These are phyloP conservation scores for Globisporangium emineosum DNA, from an alignment of 352 stramenopile genomes.

Conservation along the genomic window DNA sequence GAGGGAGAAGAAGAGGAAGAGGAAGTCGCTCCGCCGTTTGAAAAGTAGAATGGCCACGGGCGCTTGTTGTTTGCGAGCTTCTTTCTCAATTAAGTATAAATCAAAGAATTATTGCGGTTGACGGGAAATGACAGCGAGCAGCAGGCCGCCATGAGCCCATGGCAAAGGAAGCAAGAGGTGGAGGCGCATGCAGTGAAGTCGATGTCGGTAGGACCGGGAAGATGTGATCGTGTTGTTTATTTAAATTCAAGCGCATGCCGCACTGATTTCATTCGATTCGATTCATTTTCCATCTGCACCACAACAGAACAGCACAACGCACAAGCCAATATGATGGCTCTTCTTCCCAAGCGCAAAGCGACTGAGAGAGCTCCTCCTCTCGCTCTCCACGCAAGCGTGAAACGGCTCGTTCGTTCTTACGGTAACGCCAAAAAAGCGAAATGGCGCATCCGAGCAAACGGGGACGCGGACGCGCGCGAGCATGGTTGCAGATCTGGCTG, in stretches of 20 bases:
- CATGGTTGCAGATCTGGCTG: neutral
- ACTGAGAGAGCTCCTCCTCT: neutral
- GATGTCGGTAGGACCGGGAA: neutral
- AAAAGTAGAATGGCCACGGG: constrained; percentile 6
- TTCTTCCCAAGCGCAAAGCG: neutral
- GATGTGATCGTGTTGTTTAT: neutral
- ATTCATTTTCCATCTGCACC: neutral
- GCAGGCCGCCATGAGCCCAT: neutral
- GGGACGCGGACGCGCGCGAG: neutral
- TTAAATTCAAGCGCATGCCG: neutral
- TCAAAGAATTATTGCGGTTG: constrained; percentile 11
- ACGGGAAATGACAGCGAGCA: neutral
- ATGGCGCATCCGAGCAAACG: neutral
- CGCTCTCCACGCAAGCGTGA: neutral
- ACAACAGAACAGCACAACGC: neutral
- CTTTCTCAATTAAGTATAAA: constrained; percentile 16
- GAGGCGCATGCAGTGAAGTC: neutral
- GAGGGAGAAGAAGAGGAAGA: constrained; percentile 1
- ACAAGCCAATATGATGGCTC: neutral
- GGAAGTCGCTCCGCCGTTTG: constrained; percentile 7
- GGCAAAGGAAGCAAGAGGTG: neutral
- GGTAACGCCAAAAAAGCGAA: neutral
- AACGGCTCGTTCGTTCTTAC: neutral
- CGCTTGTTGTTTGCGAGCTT: constrained; percentile 4
- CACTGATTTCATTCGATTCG: neutral